Percentiles rank a stretch among this genome's conserved stretches.
Conservation (phyloP, 176 grass and related monocot genomes). For the Oryza coarctata region DNA sequence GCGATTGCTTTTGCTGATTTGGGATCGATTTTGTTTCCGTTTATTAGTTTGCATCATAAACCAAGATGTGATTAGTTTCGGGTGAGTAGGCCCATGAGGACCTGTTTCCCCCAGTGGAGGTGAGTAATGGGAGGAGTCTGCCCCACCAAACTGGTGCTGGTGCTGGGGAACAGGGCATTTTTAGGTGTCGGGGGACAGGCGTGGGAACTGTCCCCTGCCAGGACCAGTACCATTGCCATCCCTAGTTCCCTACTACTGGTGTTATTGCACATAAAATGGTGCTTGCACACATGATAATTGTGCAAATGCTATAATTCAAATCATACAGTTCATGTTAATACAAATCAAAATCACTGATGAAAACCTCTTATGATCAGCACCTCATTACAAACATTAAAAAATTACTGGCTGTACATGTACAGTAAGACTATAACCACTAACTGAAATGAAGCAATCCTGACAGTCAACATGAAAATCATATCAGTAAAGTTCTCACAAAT, state of each 20-base stretch:
- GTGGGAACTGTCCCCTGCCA: too few relatives aligned
- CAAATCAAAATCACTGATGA: not conserved
- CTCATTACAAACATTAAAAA: not conserved
- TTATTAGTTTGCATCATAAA: too few relatives aligned
- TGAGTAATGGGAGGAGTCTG: too few relatives aligned
- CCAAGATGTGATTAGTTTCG: too few relatives aligned
- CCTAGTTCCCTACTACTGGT: not conserved
- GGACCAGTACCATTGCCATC: too few relatives aligned
- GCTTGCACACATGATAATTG: not conserved
- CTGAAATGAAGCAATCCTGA: not conserved
- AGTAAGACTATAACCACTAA: not conserved
- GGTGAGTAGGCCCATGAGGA: too few relatives aligned
- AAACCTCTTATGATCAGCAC: not conserved
- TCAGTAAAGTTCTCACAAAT: not conserved
- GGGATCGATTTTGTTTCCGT: too few relatives aligned
- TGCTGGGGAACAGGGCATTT: too few relatives aligned
- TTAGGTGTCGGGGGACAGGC: too few relatives aligned
- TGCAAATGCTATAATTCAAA: not conserved
- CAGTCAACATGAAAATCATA: not conserved
- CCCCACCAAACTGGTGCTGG: too few relatives aligned
- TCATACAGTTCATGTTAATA: conserved; percentile 4
- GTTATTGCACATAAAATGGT: not conserved
- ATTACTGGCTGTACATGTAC: not conserved
- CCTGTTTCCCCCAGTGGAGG: too few relatives aligned
- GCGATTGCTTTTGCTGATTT: too few relatives aligned